Evolutionary conservation across 2,329 filamentous ascomycete genomes (phyloP), one percentile per base, ranked within the genome.

Genomic region (Trichoderma semiorbis): DNA sequence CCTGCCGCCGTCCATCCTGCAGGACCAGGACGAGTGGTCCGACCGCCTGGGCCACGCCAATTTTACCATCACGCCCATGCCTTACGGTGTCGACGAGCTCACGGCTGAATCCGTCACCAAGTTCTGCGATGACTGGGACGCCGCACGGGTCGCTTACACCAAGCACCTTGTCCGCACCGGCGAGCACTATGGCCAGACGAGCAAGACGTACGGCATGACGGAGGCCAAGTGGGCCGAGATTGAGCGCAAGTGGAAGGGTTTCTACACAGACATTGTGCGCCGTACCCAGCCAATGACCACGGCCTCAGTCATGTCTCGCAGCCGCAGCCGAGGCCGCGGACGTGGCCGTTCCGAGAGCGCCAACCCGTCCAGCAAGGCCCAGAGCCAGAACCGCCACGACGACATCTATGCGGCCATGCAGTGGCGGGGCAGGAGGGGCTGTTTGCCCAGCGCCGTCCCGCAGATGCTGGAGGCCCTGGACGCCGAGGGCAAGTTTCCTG

Each of bases 101-200:
- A 89, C 92, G 74, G 78, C 90, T 11, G 85, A 88, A 5, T 79
- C 84, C 1, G 81, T 89, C 30, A 87, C 87, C 39, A 87, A 90
- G 77, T 85, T 97, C 65, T 90, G 92, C 66, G 85, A 88, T 7
- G 92, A 97, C 77, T 97, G 95, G 94, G 91, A 95, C 76, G 83
- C 89, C 39, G 95, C 95, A 32, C 89, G 94, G 64, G 88, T 89
- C 80, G 96, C 97, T 79, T 98, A 95, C 83, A 93, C 93, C 75
- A 95, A 95, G 80, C 95, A 97, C 78, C 88, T 97, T 24, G 92
- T 93, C 12, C 92, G 94, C 72, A 96, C 93, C 0, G 92, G 93
- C 70, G 95, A 97, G 81, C 94, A 98, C 81, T 97, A 97, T 76
- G 94, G 95, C 18, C 86, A 91, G 39, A 97, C 94, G 0, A 97